Percentiles rank a stretch among this genome's conserved stretches.
Evolutionary conservation across 2,329 filamentous ascomycete genomes (phyloP).

Genomic region (Cercospora berteroae): DNA sequence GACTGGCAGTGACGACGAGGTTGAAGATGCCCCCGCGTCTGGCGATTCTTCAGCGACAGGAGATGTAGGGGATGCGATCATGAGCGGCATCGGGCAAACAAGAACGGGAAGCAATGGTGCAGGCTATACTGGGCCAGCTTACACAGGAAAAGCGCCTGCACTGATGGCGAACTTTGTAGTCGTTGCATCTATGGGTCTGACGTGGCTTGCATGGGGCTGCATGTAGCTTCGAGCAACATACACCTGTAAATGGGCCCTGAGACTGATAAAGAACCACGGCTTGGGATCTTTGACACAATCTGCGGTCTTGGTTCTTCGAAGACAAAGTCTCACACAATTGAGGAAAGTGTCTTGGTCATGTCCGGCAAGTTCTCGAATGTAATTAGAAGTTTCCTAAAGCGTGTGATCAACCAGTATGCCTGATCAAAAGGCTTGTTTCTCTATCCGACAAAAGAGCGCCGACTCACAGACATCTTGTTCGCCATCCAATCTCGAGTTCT

Average conservation of each 20-base stretch:
- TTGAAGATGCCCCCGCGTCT: not conserved
- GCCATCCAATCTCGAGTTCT: not conserved
- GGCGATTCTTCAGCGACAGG: not conserved
- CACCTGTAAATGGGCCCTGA: not conserved
- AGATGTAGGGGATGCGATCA: not conserved
- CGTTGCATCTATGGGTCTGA: not conserved
- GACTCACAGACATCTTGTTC: not conserved
- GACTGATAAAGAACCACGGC: not conserved
- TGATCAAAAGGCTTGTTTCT: not conserved
- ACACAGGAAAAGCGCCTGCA: not conserved
- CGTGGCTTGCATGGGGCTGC: not conserved
- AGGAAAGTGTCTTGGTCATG: not conserved
- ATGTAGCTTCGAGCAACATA: not conserved
- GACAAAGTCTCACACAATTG: not conserved
- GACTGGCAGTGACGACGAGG: not conserved
- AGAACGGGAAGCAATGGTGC: not conserved
- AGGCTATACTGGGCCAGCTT: not conserved
- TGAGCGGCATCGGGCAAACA: not conserved
- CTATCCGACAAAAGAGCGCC: not conserved
- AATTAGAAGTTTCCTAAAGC: not conserved
- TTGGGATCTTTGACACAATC: not conserved
- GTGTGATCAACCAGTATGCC: not conserved
- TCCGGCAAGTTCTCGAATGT: not conserved
- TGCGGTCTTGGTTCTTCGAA: not conserved
- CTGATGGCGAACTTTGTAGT: not conserved